Percentiles rank a stretch among this genome's conserved stretches.
phyloP scores from a whole-genome alignment of 768 basidiomycete species.

The Tricholoma hemisulphureum region DNA sequence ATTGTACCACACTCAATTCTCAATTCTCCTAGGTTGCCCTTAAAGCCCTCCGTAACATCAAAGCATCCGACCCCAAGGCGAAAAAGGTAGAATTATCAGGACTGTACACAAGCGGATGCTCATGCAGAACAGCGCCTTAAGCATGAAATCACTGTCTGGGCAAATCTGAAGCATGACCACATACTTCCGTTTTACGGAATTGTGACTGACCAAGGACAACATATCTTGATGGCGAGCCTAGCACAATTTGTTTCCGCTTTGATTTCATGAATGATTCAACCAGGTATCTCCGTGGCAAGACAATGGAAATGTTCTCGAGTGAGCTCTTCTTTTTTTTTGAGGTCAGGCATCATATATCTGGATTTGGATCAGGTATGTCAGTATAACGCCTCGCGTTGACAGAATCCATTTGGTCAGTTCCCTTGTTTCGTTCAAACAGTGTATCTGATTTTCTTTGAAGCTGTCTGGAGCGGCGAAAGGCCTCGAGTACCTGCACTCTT shows the following conservation, averaged over 20 bases:
- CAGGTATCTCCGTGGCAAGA: conserved; percentile 66
- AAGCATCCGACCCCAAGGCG: conserved; percentile 41
- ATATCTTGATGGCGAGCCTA: conserved; percentile 46
- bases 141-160: conserved; percentile 56
- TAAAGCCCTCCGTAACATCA: conserved; percentile 50
- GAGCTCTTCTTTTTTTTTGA: conserved; percentile 10
- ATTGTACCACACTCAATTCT: not conserved
- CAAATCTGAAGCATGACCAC: conserved; percentile 48
- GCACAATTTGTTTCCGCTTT: not conserved
- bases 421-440: not conserved
- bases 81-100: conserved; percentile 36
- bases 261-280: not conserved
- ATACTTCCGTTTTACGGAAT: conserved; percentile 57
- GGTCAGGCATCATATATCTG: not conserved
- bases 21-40: conserved; percentile 50
- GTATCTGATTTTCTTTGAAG: conserved; percentile 27
- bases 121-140: conserved; percentile 47
- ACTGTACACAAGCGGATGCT: not conserved
- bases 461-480: conserved; percentile 55
- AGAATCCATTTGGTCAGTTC: conserved; percentile 42
- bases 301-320: conserved; percentile 57
- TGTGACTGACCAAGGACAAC: conserved; percentile 49
- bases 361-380: conserved; percentile 38
- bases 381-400: conserved; percentile 34
- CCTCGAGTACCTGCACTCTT: conserved; percentile 53